Evolutionary conservation across 345 rosid species (phyloP).

Genomic region (Carallia pectinifolia): DNA sequence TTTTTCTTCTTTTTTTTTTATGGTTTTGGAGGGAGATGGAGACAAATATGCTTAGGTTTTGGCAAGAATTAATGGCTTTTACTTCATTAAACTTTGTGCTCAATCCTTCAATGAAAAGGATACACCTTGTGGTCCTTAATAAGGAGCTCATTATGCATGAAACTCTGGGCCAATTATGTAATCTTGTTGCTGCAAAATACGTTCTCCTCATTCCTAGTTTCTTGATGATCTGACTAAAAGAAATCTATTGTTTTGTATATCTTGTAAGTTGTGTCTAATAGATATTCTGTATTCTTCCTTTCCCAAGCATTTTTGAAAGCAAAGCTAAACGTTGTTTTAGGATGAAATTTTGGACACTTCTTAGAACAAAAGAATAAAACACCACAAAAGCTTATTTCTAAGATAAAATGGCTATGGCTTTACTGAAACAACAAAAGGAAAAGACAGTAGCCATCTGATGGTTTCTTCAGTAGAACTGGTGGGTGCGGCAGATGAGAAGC

Average conservation of each 20-base stretch:
- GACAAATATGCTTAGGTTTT: not conserved
- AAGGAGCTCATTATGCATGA: not conserved
- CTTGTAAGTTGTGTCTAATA: not conserved
- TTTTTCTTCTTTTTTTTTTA: no score
- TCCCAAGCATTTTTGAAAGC: not conserved
- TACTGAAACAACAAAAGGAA: no score
- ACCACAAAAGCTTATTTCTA: no score
- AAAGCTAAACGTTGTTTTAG: no score
- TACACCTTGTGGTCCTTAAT: slow-evolving; percentile 9
- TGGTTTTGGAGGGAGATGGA: not conserved
- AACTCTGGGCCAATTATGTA: no score
- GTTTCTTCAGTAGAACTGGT: not conserved
- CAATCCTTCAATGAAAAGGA: slow-evolving; percentile 12
- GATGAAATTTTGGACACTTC: not conserved
- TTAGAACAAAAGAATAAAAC: no score
- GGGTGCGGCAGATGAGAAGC: not conserved
- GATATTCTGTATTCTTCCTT: no score
- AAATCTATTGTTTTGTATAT: slow-evolving; percentile 9
- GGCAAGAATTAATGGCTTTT: not conserved
- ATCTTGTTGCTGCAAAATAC: no score
- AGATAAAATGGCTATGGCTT: no score
- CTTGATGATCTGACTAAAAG: slow-evolving; percentile 5
- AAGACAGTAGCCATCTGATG: not conserved
- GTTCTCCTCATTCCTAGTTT: no score
- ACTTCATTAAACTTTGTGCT: not conserved